Percentiles rank a stretch among this genome's conserved stretches.
Conservation (phyloP, 108 stramenopile species). For the Mediolabrus comicus region DNA sequence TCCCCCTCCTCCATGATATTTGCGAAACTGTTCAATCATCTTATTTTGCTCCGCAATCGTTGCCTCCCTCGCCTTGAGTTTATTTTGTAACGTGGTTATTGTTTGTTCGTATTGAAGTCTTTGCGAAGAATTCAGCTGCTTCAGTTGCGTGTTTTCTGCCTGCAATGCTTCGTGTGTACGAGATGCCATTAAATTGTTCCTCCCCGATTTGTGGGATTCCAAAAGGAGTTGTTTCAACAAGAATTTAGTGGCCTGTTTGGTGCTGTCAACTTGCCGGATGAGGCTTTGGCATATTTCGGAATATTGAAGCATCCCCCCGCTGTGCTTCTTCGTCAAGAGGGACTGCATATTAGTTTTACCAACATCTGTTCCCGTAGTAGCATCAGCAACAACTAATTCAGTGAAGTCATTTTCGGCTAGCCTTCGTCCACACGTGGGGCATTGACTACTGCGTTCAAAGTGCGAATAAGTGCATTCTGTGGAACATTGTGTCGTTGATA, state of each 20-base stretch:
- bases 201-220: conserved; percentile 47
- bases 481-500: neutral
- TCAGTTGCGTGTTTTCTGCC: conserved; percentile 55
- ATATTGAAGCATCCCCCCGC: conserved; percentile 40
- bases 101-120: conserved; percentile 56
- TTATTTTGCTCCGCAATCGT: conserved; percentile 47
- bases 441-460: conserved; percentile 60
- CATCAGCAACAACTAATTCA: conserved; percentile 71
- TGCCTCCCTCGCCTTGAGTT: conserved; percentile 47
- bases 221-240: conserved; percentile 68
- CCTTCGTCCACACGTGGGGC: conserved; percentile 57
- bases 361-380: conserved; percentile 34
- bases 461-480: conserved; percentile 79
- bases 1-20: conserved; percentile 27
- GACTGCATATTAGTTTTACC: conserved; percentile 51
- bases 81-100: conserved; percentile 55
- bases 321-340: conserved; percentile 44
- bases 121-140: conserved; percentile 51
- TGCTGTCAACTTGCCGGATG: conserved; percentile 50
- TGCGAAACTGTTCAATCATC: conserved; percentile 55
- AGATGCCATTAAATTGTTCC: conserved; percentile 20
- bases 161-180: conserved; percentile 47
- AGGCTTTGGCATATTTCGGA: conserved; percentile 40
- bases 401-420: conserved; percentile 70
- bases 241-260: conserved; percentile 57